Evolutionary conservation across 2,329 filamentous ascomycete species (phyloP).

Genomic region (Claviceps cyperi): DNA sequence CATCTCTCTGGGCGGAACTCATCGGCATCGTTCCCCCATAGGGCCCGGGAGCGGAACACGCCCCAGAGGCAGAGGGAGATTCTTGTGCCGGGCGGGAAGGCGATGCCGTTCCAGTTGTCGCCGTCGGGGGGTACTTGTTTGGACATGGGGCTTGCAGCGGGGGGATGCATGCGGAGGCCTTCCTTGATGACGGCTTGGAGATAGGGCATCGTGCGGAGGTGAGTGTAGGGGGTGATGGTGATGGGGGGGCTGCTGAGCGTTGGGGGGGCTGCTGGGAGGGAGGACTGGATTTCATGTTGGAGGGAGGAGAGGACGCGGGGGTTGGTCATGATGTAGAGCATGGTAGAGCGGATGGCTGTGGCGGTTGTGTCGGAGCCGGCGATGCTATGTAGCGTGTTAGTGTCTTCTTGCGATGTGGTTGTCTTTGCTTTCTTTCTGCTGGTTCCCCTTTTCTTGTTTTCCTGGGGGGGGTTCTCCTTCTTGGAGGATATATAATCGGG

Average conservation of each 20-base stretch:
- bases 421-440: neutral
- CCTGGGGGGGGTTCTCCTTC: too few species aligned
- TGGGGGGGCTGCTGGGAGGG: neutral
- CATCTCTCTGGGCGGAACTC: constrained; percentile 22
- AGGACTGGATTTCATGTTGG: constrained; percentile 14
- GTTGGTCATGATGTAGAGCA: constrained; percentile 36
- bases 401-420: too few species aligned
- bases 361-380: constrained; percentile 42
- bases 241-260: constrained; percentile 2
- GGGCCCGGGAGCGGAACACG: constrained; percentile 16
- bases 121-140: constrained; percentile 3
- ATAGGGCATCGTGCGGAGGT: constrained; percentile 24
- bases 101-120: constrained; percentile 9
- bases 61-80: constrained; percentile 18
- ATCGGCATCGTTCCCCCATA: constrained; percentile 21
- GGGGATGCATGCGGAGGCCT: constrained; percentile 23
- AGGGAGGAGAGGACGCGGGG: constrained; percentile 31
- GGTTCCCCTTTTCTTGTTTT: neutral
- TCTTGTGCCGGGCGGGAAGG: constrained; percentile 16
- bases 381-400: constrained; percentile 8
- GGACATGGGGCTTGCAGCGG: constrained; percentile 14
- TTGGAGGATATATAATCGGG: too few species aligned
- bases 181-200: constrained; percentile 37
- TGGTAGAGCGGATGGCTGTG: constrained; percentile 34
- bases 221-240: constrained; percentile 15